Base-by-base conservation (phyloP, 345 rosid species). In the Capsella bursapastoris region DNA sequence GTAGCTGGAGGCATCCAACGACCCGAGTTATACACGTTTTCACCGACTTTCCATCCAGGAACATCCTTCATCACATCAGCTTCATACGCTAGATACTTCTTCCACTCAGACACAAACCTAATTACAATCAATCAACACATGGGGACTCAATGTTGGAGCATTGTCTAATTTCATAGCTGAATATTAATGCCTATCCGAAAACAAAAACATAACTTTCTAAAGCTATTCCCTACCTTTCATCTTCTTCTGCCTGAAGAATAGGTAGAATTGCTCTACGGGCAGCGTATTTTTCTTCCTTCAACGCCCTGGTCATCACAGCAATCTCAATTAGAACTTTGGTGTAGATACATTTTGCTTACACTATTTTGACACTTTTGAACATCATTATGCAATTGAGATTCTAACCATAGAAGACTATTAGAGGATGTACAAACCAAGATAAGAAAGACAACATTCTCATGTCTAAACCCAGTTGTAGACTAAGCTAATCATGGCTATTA, bases 61-160 rank as follows among this genome's bases (percentile, higher is more conserved):
- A 95, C 98, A 66, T 95, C 98, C 83, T 90, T 95, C 99, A 95
- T 95, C 45, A 92, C 97, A 57, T 92, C 99, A 9, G 99, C 96
- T 82, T 95, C 99, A 18, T 95, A 95, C 34, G 88, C 98, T 1
- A 95, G 94, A 86, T 95, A 95, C 80, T 86, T 95, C 80, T 90
- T 90, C 98, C 99, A 95, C 77, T 95, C 98, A 63, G 88, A 90
- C 15, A 92, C 94, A 75, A 92, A 95, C 82, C 99, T 95, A 71
- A 41, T 41, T 43, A 57, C 13, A 35, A 41, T 41, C 10, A 28
- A 43, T 22, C 5, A 52, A 62, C 11, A 62, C 43, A 41, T 1
- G 43, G 5, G 0, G 68, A 34, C 7, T 22, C 43, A 66, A 44
- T 44, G 7, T 50, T 38, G 47, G 6, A 28, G 8, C 25, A 8